Evolutionary conservation across 805 yeast genomes (phyloP).

Genomic region (Saccharomycopsis guyanensis): DNA sequence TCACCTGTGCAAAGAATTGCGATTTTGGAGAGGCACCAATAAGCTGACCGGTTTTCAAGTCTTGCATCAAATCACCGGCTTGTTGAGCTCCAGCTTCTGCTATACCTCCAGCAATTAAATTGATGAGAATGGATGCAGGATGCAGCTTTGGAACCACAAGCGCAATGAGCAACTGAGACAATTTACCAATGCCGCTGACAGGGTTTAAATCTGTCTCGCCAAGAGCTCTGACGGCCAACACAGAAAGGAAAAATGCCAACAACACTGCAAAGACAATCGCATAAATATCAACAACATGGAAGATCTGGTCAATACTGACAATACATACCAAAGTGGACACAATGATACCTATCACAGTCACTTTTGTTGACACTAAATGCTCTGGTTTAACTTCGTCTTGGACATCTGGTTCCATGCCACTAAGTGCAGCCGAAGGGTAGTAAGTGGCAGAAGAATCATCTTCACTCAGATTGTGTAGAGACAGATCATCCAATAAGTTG

Average conservation of each 20-base stretch:
- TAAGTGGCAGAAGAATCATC: constrained; percentile 24
- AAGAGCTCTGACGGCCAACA: constrained; percentile 84
- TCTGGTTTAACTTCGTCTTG: constrained; percentile 34
- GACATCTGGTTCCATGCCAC: constrained; percentile 21
- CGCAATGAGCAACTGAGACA: constrained; percentile 86
- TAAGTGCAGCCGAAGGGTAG: background rate
- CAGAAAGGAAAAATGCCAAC: constrained; percentile 70
- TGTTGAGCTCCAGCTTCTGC: constrained; percentile 99
- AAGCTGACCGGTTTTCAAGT: constrained; percentile 87
- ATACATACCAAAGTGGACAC: constrained; percentile 64
- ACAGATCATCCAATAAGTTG: background rate
- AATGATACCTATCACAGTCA: constrained; percentile 53
- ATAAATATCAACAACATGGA: constrained; percentile 61
- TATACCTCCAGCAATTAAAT: constrained; percentile 90
- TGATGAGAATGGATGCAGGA: constrained; percentile 77
- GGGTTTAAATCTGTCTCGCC: constrained; percentile 98
- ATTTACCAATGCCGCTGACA: constrained; percentile 91
- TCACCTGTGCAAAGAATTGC: constrained; percentile 82
- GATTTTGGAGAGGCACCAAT: constrained; percentile 89
- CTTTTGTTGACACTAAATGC: constrained; percentile 42
- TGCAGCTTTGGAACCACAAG: constrained; percentile 63
- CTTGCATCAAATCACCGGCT: constrained; percentile 98
- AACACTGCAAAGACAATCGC: constrained; percentile 61
- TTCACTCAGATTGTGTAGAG: constrained; percentile 20
- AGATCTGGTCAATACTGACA: constrained; percentile 54